Evolutionary conservation across 805 yeast genomes (phyloP).

Genomic region (Candida loeiensis): DNA sequence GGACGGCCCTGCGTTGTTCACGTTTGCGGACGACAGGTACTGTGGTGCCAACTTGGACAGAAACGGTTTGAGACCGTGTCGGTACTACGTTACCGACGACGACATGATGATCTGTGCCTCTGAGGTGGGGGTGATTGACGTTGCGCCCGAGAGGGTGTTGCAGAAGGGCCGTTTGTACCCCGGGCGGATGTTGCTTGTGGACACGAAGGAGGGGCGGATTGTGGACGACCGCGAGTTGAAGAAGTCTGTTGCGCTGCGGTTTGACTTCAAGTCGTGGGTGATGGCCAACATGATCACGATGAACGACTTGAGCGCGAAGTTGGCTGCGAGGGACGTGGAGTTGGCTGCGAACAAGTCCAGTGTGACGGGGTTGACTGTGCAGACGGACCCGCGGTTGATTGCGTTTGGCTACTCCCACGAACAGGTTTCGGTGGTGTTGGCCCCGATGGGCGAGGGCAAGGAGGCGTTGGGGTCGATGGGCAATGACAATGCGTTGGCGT

Average conservation of each 20-base stretch:
- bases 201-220: constrained; percentile 86
- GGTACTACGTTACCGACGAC: constrained; percentile 92
- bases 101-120: constrained; percentile 97
- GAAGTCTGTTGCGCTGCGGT: constrained; percentile 68
- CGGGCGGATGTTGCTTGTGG: constrained; percentile 93
- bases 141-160: constrained; percentile 75
- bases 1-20: constrained; percentile 98
- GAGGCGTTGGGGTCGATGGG: constrained; percentile 99
- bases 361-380: constrained; percentile 44
- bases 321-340: constrained; percentile 37
- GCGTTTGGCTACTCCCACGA: constrained; percentile 95
- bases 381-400: constrained; percentile 75
- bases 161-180: constrained; percentile 95
- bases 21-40: constrained; percentile 95
- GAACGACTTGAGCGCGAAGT: constrained; percentile 67
- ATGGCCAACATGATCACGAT: constrained; percentile 80
- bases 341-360: constrained; percentile 11
- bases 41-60: constrained; percentile 98
- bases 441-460: constrained; percentile 95
- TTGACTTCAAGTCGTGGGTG: constrained; percentile 93
- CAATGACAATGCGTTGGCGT: constrained; percentile 93
- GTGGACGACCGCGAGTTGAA: constrained; percentile 93
- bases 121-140: constrained; percentile 94
- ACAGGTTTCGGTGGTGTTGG: constrained; percentile 76
- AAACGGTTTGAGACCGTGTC: constrained; percentile 97